Evolutionary conservation across 768 basidiomycete species (phyloP).

Genomic region (Hydnomerulius pinastri): DNA sequence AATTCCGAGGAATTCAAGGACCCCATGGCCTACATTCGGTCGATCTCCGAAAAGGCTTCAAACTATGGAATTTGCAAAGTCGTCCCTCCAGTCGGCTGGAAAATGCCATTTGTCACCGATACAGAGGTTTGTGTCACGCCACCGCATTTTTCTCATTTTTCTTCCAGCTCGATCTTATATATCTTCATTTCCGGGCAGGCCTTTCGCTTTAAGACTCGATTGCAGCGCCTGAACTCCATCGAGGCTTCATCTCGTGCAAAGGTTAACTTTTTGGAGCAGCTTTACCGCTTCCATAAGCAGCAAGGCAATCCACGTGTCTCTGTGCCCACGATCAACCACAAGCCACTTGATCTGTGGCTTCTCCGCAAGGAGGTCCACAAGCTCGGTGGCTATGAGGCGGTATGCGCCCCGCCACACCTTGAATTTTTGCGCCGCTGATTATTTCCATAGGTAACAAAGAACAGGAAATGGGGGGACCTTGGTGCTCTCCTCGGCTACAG

Average conservation of each 20-base stretch:
- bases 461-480: slow-evolving; percentile 87
- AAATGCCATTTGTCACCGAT: slow-evolving; percentile 94
- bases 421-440: slow-evolving; percentile 28
- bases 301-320: slow-evolving; percentile 88
- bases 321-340: slow-evolving; percentile 93
- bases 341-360: slow-evolving; percentile 91
- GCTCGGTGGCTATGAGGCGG: slow-evolving; percentile 84
- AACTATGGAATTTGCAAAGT: slow-evolving; percentile 94
- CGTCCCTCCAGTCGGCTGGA: slow-evolving; percentile 90
- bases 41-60: slow-evolving; percentile 69
- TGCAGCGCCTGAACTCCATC: slow-evolving; percentile 94
- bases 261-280: slow-evolving; percentile 94
- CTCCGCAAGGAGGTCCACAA: slow-evolving; percentile 90
- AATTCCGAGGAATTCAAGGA: slow-evolving; percentile 90
- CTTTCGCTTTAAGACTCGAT: slow-evolving; percentile 94
- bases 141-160: slow-evolving; percentile 27
- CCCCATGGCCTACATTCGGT: slow-evolving; percentile 90
- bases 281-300: slow-evolving; percentile 95
- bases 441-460: slow-evolving; percentile 66
- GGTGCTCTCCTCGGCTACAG: slow-evolving; percentile 83
- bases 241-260: slow-evolving; percentile 97
- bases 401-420: slow-evolving; percentile 41
- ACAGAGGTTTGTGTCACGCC: slow-evolving; percentile 69
- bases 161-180: slow-evolving; percentile 20
- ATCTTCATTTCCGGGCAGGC: slow-evolving; percentile 43